Percentiles rank a stretch among this genome's conserved stretches.
phyloP scores from a whole-genome alignment of 1,139 yeast species.

The Arxiozyma telluris region DNA sequence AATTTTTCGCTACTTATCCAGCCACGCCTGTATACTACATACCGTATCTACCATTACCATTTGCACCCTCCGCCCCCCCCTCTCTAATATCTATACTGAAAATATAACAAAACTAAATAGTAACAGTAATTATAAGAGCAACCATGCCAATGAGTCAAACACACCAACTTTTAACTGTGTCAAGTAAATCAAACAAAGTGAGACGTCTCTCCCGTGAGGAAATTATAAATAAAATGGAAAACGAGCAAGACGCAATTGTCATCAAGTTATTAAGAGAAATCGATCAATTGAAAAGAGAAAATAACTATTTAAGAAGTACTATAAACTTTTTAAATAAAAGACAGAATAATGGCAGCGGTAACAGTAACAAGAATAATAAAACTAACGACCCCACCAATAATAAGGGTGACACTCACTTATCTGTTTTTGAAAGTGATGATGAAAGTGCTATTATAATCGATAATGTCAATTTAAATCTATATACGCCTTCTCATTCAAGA shows the following conservation, averaged over 20 bases:
- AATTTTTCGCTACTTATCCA: no score
- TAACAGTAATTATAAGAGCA: no score
- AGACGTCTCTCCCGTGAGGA: conserved; percentile 34
- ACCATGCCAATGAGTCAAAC: not conserved
- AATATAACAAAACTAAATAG: not conserved
- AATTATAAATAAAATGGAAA: conserved; percentile 54
- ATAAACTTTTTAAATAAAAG: conserved; percentile 6
- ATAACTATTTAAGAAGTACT: conserved; percentile 21
- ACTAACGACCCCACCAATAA: not conserved
- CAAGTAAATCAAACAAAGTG: not conserved
- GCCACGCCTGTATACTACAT: no score
- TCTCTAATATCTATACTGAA: not conserved
- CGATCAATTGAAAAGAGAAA: conserved; percentile 43
- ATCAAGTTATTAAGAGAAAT: conserved; percentile 51
- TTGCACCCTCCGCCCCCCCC: no score
- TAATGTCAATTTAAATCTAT: not conserved
- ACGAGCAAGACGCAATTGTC: conserved; percentile 62
- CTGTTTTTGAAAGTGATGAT: not conserved
- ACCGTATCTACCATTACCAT: no score
- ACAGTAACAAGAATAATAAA: not conserved
- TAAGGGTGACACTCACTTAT: not conserved
- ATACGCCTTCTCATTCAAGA: conserved; percentile 1
- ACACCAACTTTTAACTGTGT: not conserved
- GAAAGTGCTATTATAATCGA: conserved; percentile 4
- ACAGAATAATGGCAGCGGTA: not conserved